Evolutionary conservation across 139 green algal genomes (phyloP), one percentile per base, ranked within the genome.

Genomic region (Spirogloea muscicola): DNA sequence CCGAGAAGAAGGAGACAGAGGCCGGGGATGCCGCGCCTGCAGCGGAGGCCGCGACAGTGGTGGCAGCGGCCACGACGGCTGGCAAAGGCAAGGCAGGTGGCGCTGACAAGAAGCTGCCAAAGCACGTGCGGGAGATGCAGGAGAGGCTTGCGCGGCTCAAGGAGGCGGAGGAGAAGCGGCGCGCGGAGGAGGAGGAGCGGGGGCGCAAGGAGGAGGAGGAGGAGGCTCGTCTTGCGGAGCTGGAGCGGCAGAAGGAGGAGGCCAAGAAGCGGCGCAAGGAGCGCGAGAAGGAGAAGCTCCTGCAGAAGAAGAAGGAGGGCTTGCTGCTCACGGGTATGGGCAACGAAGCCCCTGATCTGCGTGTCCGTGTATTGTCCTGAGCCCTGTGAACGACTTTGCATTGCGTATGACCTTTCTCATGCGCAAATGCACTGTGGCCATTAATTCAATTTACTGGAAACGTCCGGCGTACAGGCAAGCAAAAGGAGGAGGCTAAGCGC

Each of bases 401-500:
- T n/a, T n/a, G n/a, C n/a, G n/a, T n/a, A n/a, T n/a, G n/a, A n/a
- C n/a, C n/a, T n/a, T n/a, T n/a, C n/a, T n/a, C n/a, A n/a, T n/a
- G 44, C 18, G 16, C 44, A 16, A 55, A 55, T 55, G 85, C 94
- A 81, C 91, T 91, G 49, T 92, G 92, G 82, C 84, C 96, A 74
- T 85, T 96, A 27, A 95, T 86, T 4, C 90, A n/a, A n/a, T n/a
- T n/a, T n/a, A n/a, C n/a, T n/a, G n/a, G n/a, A n/a, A n/a, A n/a
- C n/a, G n/a, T n/a, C n/a, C n/a, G n/a, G n/a, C n/a, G n/a, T n/a
- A n/a, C n/a, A n/a, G 55, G 87, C 75, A 96, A 96, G 82, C 87
- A 89, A 72, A 97, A 97, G 89, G 88, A 89, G 51, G 92, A 98
- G 84, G 88, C 89, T 18, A 87, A 93, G 80, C 85, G 91, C 18